Evolutionary conservation across 371 early-diverging fungal species (phyloP).

Genomic region (Mucor racemosus): DNA sequence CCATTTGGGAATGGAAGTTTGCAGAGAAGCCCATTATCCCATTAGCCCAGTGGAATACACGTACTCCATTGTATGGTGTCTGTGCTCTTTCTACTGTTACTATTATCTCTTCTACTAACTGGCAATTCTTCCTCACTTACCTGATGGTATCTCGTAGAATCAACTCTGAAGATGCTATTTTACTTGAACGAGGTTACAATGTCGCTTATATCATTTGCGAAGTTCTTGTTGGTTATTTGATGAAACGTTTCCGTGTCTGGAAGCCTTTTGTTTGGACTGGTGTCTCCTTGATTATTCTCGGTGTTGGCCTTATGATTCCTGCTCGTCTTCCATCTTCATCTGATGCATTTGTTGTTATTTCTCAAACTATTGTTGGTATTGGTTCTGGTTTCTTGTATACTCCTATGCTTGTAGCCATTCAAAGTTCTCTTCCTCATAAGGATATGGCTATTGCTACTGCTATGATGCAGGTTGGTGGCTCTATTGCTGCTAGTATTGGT

Average conservation of each 20-base stretch:
- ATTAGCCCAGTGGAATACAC: slow-evolving; percentile 44
- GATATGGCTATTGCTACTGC: slow-evolving; percentile 49
- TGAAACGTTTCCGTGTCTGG: slow-evolving; percentile 51
- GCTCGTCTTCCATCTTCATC: slow-evolving; percentile 44
- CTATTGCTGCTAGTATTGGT: slow-evolving; percentile 43
- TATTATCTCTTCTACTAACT: slow-evolving; percentile 46
- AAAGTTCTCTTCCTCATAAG: slow-evolving; percentile 43
- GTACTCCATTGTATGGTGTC: slow-evolving; percentile 53
- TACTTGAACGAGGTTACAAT: slow-evolving; percentile 45
- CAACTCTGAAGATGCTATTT: slow-evolving; percentile 29
- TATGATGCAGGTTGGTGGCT: slow-evolving; percentile 41
- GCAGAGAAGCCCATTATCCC: slow-evolving; percentile 55
- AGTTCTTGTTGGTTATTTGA: slow-evolving; percentile 38
- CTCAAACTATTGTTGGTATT: slow-evolving; percentile 46
- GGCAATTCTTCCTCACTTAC: slow-evolving; percentile 46
- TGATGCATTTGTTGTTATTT: slow-evolving; percentile 39
- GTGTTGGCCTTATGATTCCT: slow-evolving; percentile 50
- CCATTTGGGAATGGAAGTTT: slow-evolving; percentile 53
- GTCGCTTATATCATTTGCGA: slow-evolving; percentile 40
- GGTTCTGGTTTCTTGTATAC: slow-evolving; percentile 42
- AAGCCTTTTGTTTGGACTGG: slow-evolving; percentile 61
- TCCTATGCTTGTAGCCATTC: slow-evolving; percentile 40
- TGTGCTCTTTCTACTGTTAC: slow-evolving; percentile 47
- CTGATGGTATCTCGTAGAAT: slow-evolving; percentile 49
- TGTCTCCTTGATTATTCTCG: slow-evolving; percentile 58